Evolutionary conservation across 2,329 filamentous ascomycete genomes (phyloP).

Genomic region (Fusarium foetens): DNA sequence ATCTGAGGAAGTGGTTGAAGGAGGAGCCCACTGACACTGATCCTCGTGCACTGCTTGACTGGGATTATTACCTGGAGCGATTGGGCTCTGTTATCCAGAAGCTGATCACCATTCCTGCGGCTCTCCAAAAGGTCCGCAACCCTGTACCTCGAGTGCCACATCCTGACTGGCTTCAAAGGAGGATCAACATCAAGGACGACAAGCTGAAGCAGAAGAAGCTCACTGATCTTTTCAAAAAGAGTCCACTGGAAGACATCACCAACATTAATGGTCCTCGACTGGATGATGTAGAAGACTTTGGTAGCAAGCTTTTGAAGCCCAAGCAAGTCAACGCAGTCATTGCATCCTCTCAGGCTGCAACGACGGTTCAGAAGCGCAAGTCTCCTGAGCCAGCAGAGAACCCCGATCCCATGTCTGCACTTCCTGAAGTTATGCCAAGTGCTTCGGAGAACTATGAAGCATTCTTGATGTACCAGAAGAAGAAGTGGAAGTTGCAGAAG

Average conservation of each 20-base stretch:
- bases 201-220: slow-evolving; percentile 99
- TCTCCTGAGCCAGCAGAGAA: slow-evolving; percentile 74
- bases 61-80: slow-evolving; percentile 97
- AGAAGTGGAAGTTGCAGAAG: slow-evolving; percentile 98
- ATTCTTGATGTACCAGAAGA: slow-evolving; percentile 94
- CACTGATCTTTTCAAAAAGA: slow-evolving; percentile 80
- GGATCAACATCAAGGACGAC: slow-evolving; percentile 96
- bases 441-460: slow-evolving; percentile 87
- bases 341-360: slow-evolving; percentile 63
- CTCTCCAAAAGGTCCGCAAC: slow-evolving; percentile 93
- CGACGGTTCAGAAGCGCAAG: slow-evolving; percentile 74
- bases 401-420: slow-evolving; percentile 80
- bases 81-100: slow-evolving; percentile 98
- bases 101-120: slow-evolving; percentile 96
- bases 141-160: slow-evolving; percentile 93
- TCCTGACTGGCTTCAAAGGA: slow-evolving; percentile 94
- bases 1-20: slow-evolving; percentile 93
- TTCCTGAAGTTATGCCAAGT: slow-evolving; percentile 85
- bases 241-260: slow-evolving; percentile 77
- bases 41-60: slow-evolving; percentile 89
- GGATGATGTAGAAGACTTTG: slow-evolving; percentile 85
- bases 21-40: slow-evolving; percentile 94
- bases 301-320: slow-evolving; percentile 72
- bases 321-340: slow-evolving; percentile 67
- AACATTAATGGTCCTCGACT: slow-evolving; percentile 66